Evolutionary conservation across 352 stramenopile species (phyloP).

Genomic region (Pythium aphanidermatum): DNA sequence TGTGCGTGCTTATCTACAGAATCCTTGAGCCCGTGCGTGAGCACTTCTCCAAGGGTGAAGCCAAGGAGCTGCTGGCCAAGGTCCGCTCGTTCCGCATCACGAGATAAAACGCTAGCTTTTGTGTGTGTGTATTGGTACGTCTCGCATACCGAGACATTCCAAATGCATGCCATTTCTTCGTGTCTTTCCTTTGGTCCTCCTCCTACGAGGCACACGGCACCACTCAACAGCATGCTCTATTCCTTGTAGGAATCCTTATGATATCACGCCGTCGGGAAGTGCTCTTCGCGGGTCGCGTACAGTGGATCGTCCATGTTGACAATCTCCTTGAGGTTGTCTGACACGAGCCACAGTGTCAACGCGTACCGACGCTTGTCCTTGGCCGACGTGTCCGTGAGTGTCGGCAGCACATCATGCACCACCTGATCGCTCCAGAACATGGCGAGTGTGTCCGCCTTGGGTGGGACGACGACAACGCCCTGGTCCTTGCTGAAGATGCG

Average conservation of each 20-base stretch:
- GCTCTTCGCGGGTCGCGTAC: constrained; percentile 26
- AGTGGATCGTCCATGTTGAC: constrained; percentile 33
- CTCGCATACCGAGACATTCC: no score
- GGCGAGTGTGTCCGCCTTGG: constrained; percentile 68
- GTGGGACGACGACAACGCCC: constrained; percentile 46
- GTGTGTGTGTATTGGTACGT: no score
- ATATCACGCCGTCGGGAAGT: constrained; percentile 23
- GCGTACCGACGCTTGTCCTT: constrained; percentile 48
- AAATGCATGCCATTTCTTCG: no score
- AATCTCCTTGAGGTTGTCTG: constrained; percentile 40
- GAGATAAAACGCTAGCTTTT: no score
- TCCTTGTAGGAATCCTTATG: not conserved
- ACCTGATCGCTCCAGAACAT: constrained; percentile 86
- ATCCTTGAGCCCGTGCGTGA: constrained; percentile 95
- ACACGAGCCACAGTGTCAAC: constrained; percentile 86
- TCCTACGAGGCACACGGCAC: no score
- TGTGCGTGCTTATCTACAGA: constrained; percentile 25
- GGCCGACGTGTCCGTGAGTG: constrained; percentile 26
- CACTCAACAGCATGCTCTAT: no score
- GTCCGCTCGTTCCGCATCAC: constrained; percentile 97
- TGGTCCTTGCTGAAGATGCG: constrained; percentile 35
- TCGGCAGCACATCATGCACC: constrained; percentile 79
- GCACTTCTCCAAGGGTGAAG: constrained; percentile 94
- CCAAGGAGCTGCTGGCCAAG: constrained; percentile 93
- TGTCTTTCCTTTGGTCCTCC: no score